Conservation (phyloP, 1,284 basidiomycete species). For the Ganoderma meredithae region DNA sequence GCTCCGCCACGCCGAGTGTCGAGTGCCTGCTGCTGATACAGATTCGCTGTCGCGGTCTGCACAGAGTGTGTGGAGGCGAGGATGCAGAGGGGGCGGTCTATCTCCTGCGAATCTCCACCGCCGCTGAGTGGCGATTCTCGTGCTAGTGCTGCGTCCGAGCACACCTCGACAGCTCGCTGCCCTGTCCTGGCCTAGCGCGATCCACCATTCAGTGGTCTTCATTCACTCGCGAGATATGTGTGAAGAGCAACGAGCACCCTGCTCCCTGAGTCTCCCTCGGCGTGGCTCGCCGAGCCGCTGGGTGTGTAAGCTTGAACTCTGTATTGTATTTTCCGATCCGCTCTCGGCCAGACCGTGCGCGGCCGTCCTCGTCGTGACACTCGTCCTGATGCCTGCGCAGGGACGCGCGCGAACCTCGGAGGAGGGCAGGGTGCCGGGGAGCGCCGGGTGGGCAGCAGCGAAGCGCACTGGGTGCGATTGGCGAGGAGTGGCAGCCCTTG, state of each 20-base stretch:
- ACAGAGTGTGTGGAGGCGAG: conserved; percentile 16
- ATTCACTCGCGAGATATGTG: background rate
- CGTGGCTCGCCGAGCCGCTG: conserved; percentile 16
- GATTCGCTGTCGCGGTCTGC: conserved; percentile 28
- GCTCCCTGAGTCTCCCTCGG: background rate
- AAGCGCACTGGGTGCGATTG: background rate
- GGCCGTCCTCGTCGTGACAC: background rate
- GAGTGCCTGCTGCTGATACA: conserved; percentile 8
- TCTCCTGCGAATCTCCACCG: conserved; percentile 33
- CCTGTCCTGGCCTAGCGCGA: conserved; percentile 5
- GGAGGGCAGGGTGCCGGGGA: background rate
- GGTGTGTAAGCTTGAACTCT: conserved; percentile 5
- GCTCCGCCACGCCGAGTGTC: background rate
- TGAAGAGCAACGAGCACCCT: background rate
- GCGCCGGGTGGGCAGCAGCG: background rate
- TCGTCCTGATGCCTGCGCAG: no score
- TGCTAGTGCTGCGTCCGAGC: conserved; percentile 2
- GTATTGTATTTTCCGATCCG: background rate
- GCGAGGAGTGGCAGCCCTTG: background rate
- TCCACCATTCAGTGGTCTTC: background rate
- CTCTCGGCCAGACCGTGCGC: background rate
- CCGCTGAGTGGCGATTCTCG: conserved; percentile 5
- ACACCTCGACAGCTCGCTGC: conserved; percentile 8
- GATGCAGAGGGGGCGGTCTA: conserved; percentile 18
- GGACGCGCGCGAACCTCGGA: background rate